phyloP scores from a whole-genome alignment of 2,329 filamentous ascomycete species.

The Aspergillus sojae region DNA sequence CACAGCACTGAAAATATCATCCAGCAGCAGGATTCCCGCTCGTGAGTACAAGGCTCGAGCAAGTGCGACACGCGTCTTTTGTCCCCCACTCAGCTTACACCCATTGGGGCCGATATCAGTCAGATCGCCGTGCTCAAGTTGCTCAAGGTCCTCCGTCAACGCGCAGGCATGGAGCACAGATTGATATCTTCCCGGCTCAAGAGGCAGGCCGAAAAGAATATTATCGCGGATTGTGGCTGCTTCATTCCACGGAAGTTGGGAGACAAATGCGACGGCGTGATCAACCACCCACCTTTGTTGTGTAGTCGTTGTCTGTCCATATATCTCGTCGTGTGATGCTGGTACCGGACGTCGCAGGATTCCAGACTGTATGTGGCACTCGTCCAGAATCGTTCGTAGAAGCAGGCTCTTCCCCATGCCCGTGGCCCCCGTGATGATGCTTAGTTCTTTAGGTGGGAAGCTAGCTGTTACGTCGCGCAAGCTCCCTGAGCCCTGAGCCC shows the following conservation, averaged over 20 bases:
- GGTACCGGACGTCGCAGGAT: conserved; percentile 21
- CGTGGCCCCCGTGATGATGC: conserved; percentile 75
- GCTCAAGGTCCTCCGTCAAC: conserved; percentile 70
- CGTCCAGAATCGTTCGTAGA: conserved; percentile 72
- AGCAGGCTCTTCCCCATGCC: conserved; percentile 78
- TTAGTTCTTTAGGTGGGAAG: conserved; percentile 71
- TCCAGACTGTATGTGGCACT: conserved; percentile 70
- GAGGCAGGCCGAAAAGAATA: conserved; percentile 71
- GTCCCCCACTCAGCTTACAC: conserved; percentile 80
- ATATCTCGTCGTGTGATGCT: background rate
- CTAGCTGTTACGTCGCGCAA: conserved; percentile 46
- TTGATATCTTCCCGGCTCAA: conserved; percentile 65
- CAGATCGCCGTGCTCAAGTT: conserved; percentile 70
- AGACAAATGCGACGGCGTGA: conserved; percentile 69
- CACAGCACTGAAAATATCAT: conserved; percentile 79
- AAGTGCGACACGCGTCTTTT: conserved; percentile 77
- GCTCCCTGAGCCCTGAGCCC: background rate
- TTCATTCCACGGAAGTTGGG: conserved; percentile 79
- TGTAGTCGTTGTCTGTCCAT: background rate
- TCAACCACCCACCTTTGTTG: conserved; percentile 65
- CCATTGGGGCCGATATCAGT: conserved; percentile 81
- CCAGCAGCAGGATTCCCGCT: conserved; percentile 71
- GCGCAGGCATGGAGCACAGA: conserved; percentile 72
- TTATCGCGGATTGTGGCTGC: conserved; percentile 76
- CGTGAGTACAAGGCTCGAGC: conserved; percentile 77